Percentiles rank a stretch among this genome's conserved stretches.
Conservation (phyloP, 1,284 basidiomycete species). For the Trichosporon asahii region DNA sequence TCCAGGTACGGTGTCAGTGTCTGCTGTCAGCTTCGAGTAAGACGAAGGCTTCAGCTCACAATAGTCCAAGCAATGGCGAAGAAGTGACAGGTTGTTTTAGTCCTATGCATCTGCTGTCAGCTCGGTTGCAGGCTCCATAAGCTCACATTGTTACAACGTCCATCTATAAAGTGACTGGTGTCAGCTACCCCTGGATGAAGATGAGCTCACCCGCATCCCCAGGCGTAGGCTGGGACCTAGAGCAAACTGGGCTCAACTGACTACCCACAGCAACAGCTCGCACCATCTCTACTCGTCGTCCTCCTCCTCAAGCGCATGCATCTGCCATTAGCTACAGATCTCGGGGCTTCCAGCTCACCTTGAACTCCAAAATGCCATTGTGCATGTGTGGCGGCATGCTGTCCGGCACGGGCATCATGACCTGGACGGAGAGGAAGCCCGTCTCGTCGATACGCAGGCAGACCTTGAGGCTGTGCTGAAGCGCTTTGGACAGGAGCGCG, state of each 20-base stretch:
- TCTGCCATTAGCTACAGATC: constrained; percentile 24
- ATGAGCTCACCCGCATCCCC: background rate
- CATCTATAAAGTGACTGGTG: too few species aligned
- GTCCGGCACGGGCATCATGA: constrained; percentile 65
- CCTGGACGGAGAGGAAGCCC: constrained; percentile 77
- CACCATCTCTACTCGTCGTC: constrained; percentile 14
- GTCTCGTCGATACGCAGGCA: constrained; percentile 76
- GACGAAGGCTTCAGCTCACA: too few species aligned
- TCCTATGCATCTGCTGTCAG: background rate
- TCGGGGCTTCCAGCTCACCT: constrained; percentile 57
- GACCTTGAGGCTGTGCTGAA: constrained; percentile 76
- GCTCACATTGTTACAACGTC: background rate
- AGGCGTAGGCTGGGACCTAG: background rate
- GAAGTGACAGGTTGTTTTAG: background rate
- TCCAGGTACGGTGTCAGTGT: too few species aligned
- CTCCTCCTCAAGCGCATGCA: constrained; percentile 45
- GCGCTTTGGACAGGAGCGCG: constrained; percentile 63
- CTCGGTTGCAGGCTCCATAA: background rate
- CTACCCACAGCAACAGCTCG: background rate
- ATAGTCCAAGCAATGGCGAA: background rate
- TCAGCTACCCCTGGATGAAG: too few species aligned
- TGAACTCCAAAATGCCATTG: constrained; percentile 73
- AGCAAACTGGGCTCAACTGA: background rate
- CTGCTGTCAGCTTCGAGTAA: too few species aligned
- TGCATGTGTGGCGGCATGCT: constrained; percentile 53